Conservation (phyloP, 192 early-diverging fungal genomes). For the Mortierella claussenii region DNA sequence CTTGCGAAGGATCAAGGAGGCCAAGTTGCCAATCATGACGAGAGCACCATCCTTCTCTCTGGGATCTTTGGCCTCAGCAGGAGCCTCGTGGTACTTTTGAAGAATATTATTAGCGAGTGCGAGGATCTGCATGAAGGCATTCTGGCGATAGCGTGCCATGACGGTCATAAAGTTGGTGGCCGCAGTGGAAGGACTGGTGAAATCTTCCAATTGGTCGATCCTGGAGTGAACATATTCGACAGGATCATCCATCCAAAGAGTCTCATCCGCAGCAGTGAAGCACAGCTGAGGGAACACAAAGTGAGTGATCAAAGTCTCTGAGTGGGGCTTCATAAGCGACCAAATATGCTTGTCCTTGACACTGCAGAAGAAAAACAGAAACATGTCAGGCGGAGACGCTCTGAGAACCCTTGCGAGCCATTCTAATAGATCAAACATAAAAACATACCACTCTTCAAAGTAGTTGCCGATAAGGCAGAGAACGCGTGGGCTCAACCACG, state of each 20-base stretch:
- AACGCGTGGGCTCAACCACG: constrained; percentile 79
- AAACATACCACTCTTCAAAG: constrained; percentile 76
- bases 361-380: constrained; percentile 43
- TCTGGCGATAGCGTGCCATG: constrained; percentile 81
- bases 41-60: constrained; percentile 92
- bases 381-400: no score
- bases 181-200: constrained; percentile 78
- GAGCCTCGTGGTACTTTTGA: constrained; percentile 72
- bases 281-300: constrained; percentile 95
- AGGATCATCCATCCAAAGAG: constrained; percentile 93
- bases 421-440: no score
- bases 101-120: constrained; percentile 82
- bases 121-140: constrained; percentile 86
- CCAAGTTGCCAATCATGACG: constrained; percentile 83
- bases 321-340: constrained; percentile 89
- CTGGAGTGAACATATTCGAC: constrained; percentile 92
- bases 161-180: constrained; percentile 83
- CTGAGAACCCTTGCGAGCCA: no score
- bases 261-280: constrained; percentile 85
- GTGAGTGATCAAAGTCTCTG: constrained; percentile 79
- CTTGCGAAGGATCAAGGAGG: constrained; percentile 72
- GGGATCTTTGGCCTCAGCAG: constrained; percentile 73
- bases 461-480: constrained; percentile 79
- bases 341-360: constrained; percentile 91
- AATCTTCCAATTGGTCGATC: constrained; percentile 81